Percentiles rank a stretch among this genome's conserved stretches.
phyloP scores from a whole-genome alignment of 164 flowering plant species.

The Taxillus chinensis region DNA sequence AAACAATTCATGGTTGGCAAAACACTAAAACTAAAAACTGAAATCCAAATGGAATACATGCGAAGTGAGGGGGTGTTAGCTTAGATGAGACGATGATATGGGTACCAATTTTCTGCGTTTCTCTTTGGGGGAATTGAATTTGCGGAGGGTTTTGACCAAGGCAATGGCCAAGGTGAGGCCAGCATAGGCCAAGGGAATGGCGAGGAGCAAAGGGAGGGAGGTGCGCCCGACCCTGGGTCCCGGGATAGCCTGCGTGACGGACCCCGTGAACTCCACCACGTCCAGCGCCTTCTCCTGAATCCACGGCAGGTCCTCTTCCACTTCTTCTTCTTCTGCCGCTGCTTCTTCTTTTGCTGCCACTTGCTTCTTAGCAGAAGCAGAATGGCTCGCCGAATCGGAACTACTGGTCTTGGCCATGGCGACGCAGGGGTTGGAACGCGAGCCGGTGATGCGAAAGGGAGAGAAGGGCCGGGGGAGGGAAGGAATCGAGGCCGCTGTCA shows the following conservation, averaged over 20 bases:
- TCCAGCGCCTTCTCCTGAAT: constrained; percentile 90
- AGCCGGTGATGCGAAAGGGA: too few species aligned
- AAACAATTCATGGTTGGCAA: too few species aligned
- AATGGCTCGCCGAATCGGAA: neutral
- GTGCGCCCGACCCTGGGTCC: constrained; percentile 82
- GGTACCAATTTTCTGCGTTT: constrained; percentile 59
- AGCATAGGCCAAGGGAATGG: constrained; percentile 62
- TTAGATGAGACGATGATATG: too few species aligned
- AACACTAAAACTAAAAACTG: too few species aligned
- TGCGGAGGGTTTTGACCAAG: constrained; percentile 58
- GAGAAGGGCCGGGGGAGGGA: neutral
- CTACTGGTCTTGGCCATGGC: too few species aligned
- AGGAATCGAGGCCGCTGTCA: neutral
- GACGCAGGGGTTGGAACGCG: too few species aligned
- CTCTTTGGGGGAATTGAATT: constrained; percentile 57
- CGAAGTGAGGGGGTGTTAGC: too few species aligned
- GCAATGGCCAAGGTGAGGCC: constrained; percentile 71
- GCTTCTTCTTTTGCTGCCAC: constrained; percentile 25
- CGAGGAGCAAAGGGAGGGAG: constrained; percentile 82
- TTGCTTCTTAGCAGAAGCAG: neutral
- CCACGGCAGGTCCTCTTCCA: constrained; percentile 88
- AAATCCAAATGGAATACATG: too few species aligned
- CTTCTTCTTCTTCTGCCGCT: constrained; percentile 28
- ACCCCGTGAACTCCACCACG: constrained; percentile 85
- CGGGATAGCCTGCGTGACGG: constrained; percentile 80